Base-by-base conservation (phyloP, 73 alveolate species). In the Tetrahymena malaccensis region DNA sequence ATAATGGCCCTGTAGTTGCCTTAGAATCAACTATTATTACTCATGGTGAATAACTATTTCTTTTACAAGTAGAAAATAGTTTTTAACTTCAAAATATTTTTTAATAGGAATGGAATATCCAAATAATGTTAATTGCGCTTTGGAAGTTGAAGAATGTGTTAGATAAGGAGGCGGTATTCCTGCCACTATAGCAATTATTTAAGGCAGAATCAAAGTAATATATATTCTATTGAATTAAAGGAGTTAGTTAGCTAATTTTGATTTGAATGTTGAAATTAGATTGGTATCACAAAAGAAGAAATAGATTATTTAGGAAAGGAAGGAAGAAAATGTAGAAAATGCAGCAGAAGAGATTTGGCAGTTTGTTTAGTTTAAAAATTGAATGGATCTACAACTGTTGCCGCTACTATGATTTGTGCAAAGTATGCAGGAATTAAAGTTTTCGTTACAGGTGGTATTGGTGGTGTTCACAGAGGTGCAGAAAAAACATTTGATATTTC, bases 401-500 rank as follows among this genome's bases (percentile, higher is more conserved):
- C 99, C 37, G 99, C 99, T 0, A 98, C 99, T 0, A 98, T 98
- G 99, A 97, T 94, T 85, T 93, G 97, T 43, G 99, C 99, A 31
- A 93, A 98, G 94, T 43, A 96, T 56, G 99, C 99, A 27, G 99
- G 99, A 85, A 98, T 98, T 12, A 96, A 97, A 89, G 97, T 98
- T 25, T 98, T 98, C 94, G 99, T 98, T 37, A 98, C 99, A 16
- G 99, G 99, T 27, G 99, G 99, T 34, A 98, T 98, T n/a, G 99
- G 99, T 13, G 99, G 99, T 43, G 99, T 98, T 7, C 99, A 98
- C 95, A 95, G 99, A 96, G 99, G 99, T 15, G 99, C 99, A 38
- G 99, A 98, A 93, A 33, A 93, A 19, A 97, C 99, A 8, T 97
- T 98, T 95, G 99, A 98, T 94, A 98, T 98, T 43, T 97, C 99